These are phyloP conservation scores for Sanghuangporus baumii DNA, from an alignment of 1,284 basidiomycete genomes.

Conservation along the genomic window DNA sequence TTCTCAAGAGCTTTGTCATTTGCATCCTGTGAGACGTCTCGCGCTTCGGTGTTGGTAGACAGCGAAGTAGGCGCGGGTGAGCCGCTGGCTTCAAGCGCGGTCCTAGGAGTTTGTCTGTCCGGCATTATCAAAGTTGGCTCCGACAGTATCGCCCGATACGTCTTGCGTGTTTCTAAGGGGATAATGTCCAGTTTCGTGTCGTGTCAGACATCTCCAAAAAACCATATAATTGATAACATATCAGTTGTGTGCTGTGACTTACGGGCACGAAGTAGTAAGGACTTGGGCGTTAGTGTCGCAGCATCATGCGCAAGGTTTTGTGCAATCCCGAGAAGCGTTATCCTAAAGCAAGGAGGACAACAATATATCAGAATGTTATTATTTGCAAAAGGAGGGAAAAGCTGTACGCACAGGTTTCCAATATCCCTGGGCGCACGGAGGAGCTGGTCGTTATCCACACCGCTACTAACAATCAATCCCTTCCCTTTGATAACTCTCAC, in stretches of 20 bases:
- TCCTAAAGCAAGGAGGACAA: constrained; percentile 31
- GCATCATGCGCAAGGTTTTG: constrained; percentile 63
- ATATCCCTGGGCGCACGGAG: constrained; percentile 65
- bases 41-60: neutral
- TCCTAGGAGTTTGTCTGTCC: neutral
- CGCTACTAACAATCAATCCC: constrained; percentile 63
- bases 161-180: constrained; percentile 44
- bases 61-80: neutral
- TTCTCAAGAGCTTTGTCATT: neutral
- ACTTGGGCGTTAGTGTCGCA: constrained; percentile 54
- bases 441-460: constrained; percentile 50
- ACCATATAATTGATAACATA: neutral
- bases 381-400: neutral
- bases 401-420: constrained; percentile 57
- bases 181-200: neutral
- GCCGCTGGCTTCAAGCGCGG: neutral
- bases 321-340: constrained; percentile 58
- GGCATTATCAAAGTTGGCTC: constrained; percentile 63
- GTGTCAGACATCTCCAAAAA: neutral
- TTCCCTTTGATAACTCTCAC: constrained; percentile 73
- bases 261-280: constrained; percentile 69
- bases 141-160: constrained; percentile 67
- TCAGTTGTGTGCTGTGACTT: constrained; percentile 27
- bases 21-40: neutral
- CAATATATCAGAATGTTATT: neutral